Conservation (phyloP, 2,329 filamentous ascomycete genomes). For the Microsporum ferrugineum region DNA sequence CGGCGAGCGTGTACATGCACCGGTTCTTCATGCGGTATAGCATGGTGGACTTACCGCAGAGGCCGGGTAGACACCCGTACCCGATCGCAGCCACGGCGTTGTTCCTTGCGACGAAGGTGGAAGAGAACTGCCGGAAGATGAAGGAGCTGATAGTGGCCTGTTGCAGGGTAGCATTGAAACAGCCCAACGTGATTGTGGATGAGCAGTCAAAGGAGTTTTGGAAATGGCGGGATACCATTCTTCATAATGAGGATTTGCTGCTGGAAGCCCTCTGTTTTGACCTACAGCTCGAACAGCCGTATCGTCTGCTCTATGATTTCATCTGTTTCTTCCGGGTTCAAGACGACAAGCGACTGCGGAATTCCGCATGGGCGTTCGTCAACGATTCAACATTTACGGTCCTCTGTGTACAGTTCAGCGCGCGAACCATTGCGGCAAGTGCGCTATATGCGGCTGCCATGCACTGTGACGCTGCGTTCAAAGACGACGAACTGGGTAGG, state of each 20-base stretch:
- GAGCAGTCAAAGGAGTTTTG: conserved; percentile 98
- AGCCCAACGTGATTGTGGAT: conserved; percentile 77
- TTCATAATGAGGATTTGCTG: conserved; percentile 85
- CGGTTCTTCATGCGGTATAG: conserved; percentile 87
- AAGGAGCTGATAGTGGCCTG: conserved; percentile 89
- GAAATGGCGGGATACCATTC: conserved; percentile 90
- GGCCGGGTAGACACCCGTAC: conserved; percentile 73
- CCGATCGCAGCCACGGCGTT: conserved; percentile 83
- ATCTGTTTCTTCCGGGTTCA: conserved; percentile 61
- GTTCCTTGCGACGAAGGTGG: conserved; percentile 92
- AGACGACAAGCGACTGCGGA: conserved; percentile 69
- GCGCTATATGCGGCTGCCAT: conserved; percentile 78
- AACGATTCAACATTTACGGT: conserved; percentile 81
- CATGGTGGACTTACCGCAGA: conserved; percentile 59
- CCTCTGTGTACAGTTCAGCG: conserved; percentile 68
- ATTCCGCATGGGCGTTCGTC: conserved; percentile 85
- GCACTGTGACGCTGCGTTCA: conserved; percentile 60
- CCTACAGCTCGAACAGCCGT: conserved; percentile 77
- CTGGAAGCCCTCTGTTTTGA: conserved; percentile 90
- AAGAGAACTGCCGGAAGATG: conserved; percentile 93
- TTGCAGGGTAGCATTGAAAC: conserved; percentile 89
- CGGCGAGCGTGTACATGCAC: conserved; percentile 89
- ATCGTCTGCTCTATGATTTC: conserved; percentile 71
- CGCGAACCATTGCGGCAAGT: conserved; percentile 70
- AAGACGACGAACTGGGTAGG: conserved; percentile 59